A percentile compares a stretch with the other conserved stretches of the same genome.
phyloP scores from a whole-genome alignment of 2,329 filamentous ascomycete genomes.

The Penicillium sp. region DNA sequence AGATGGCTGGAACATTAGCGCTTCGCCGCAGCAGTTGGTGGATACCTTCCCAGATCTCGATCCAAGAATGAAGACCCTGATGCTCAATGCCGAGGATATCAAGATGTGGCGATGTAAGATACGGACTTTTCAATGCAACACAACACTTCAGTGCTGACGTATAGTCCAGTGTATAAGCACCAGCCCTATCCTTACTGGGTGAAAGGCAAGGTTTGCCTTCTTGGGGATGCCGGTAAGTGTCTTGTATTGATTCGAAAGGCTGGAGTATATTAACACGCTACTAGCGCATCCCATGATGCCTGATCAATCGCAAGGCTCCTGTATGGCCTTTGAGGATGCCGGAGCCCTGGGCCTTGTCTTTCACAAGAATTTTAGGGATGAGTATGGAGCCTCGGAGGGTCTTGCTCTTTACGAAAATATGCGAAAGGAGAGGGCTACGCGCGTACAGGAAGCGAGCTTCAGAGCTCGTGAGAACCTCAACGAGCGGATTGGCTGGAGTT shows the following conservation, averaged over 20 bases:
- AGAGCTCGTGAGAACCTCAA: constrained; percentile 26
- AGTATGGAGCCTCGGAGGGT: constrained; percentile 20
- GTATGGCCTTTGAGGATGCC: constrained; percentile 44
- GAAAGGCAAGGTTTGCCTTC: constrained; percentile 25
- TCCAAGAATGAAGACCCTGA: constrained; percentile 19
- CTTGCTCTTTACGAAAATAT: constrained; percentile 28
- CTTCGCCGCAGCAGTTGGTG: constrained; percentile 22
- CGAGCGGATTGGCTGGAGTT: constrained; percentile 33
- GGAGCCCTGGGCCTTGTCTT: constrained; percentile 40
- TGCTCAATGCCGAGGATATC: constrained; percentile 26
- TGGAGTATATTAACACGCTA: too few species aligned
- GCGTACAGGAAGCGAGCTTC: constrained; percentile 30
- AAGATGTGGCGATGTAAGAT: constrained; percentile 26
- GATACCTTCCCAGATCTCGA: constrained; percentile 24
- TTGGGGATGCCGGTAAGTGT: constrained; percentile 29
- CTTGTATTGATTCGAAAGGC: too few species aligned
- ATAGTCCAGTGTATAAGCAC: constrained; percentile 23
- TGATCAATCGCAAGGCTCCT: constrained; percentile 35
- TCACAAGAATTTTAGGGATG: constrained; percentile 19
- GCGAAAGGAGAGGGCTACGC: constrained; percentile 31
- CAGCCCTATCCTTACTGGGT: constrained; percentile 31
- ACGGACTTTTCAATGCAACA: not conserved
- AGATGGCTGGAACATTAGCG: constrained; percentile 25
- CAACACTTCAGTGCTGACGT: not conserved
- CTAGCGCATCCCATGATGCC: constrained; percentile 35